Evolutionary conservation across 106 monocot genomes (phyloP), one percentile per base, ranked within the genome.

Genomic region (Platanthera guangdongensis): DNA sequence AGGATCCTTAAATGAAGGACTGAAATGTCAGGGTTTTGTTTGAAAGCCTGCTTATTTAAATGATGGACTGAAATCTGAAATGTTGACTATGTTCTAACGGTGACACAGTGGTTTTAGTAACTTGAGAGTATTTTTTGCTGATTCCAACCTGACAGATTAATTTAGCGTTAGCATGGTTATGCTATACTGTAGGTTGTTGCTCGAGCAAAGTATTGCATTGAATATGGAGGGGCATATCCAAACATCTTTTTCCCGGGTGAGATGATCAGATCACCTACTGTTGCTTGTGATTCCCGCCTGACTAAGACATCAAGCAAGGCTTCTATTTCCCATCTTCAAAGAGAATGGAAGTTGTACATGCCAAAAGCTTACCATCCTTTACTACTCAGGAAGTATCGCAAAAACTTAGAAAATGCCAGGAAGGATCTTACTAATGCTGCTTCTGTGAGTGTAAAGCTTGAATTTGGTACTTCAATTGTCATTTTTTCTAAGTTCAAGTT

Each of bases 201-300:
- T 52, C 85, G 94, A 77, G 94, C 94, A 74, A 94, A 87, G 74
- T 94, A 89, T 73, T 82, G 91, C 79, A 80, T 91, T 78, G 83
- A 89, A 75, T 87, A 91, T 86, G 83, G 82, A 81, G 94, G 85
- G 45, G 80, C 85, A 14, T 87, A 80, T 77, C 94, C 94, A 9
- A 83, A 89, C 1, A 63, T 94, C 59, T 91, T 57, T 79, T 62
- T 82, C 7, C 84, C 86, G 7, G 63, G 47, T 73, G 77, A 74
- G 75, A 52, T 77, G 22, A 53, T 72, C 50, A 72, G 28, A 49
- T n/a, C 45, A 52, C 9, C 9, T 21, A 71, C 19, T 0, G 60
- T 18, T 74, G 83, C 76, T 28, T 77, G 15, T 3, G 30, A 69
- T 47, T 15, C 16, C 47, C 73, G 59, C 79, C 4, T 21, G 19